These are phyloP conservation scores for Hypoxylon sp. DNA, from an alignment of 2,329 filamentous ascomycete genomes.

Conservation along the genomic window DNA sequence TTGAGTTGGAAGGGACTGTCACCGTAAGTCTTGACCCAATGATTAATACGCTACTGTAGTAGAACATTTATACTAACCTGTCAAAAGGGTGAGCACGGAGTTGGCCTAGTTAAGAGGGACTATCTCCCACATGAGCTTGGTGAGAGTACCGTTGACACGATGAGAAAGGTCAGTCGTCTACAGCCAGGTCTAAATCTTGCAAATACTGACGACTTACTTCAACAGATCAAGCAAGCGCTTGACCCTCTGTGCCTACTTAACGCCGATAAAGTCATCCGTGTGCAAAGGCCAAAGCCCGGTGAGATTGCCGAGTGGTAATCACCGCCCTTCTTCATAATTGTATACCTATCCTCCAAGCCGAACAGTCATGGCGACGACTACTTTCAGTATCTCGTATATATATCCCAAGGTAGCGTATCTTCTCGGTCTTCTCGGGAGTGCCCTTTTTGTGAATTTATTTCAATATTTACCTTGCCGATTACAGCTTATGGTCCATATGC, in stretches of 20 bases:
- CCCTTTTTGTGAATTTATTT: conserved; percentile 7
- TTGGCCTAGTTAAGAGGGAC: conserved; percentile 84
- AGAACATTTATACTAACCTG: conserved; percentile 9
- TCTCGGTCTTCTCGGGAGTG: conserved; percentile 2
- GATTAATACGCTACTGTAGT: neutral
- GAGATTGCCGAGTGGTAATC: conserved; percentile 56
- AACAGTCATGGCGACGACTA: neutral
- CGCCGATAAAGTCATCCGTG: conserved; percentile 72
- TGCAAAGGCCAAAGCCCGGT: conserved; percentile 62
- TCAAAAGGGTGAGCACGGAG: conserved; percentile 78
- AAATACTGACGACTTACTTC: conserved; percentile 15
- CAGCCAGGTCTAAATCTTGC: neutral
- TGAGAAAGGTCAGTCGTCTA: conserved; percentile 72
- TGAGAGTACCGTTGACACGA: conserved; percentile 76
- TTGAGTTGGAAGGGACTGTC: conserved; percentile 85
- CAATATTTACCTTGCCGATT: neutral
- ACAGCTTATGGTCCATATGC: neutral
- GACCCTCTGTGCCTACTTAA: conserved; percentile 77
- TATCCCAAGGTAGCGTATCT: neutral
- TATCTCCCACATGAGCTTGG: conserved; percentile 83
- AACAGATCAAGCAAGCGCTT: conserved; percentile 78
- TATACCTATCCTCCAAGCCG: neutral
- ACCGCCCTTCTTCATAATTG: conserved; percentile 14
- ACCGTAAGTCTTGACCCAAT: conserved; percentile 57
- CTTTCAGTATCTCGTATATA: conserved; percentile 21